Evolutionary conservation across 805 yeast genomes (phyloP).

Genomic region (Wickerhamiella parazyma): DNA sequence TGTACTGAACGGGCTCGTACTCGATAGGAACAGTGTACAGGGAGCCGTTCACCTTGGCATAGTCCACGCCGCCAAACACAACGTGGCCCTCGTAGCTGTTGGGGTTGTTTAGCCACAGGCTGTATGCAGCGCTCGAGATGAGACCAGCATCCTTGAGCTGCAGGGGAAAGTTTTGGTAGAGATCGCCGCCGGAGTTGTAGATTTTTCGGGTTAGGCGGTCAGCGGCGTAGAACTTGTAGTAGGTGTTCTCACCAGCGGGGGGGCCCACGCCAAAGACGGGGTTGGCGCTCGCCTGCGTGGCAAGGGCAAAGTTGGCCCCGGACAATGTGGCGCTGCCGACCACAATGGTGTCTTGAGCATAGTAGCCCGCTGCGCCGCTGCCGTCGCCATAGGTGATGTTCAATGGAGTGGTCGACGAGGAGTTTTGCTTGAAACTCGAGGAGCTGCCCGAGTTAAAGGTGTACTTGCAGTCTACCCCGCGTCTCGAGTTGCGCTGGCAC

Average conservation of each 20-base stretch:
- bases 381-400: conserved; percentile 29
- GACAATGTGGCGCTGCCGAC: conserved; percentile 36
- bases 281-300: conserved; percentile 44
- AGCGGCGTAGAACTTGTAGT: not conserved
- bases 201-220: not conserved
- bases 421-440: not conserved
- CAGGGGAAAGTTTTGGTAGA: conserved; percentile 23
- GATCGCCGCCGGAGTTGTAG: not conserved
- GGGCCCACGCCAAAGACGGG: conserved; percentile 34
- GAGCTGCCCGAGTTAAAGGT: not conserved
- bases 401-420: conserved; percentile 12
- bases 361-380: conserved; percentile 38
- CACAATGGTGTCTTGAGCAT: conserved; percentile 33
- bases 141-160: conserved; percentile 29
- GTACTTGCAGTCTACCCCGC: not conserved
- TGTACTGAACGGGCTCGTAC: not conserved
- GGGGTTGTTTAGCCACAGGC: conserved; percentile 30
- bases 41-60: conserved; percentile 28
- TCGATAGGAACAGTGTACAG: conserved; percentile 6
- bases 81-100: conserved; percentile 25
- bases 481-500: not conserved
- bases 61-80: conserved; percentile 32
- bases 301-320: conserved; percentile 46
- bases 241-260: conserved; percentile 20
- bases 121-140: conserved; percentile 31